Evolutionary conservation across 371 early-diverging fungal genomes (phyloP), one percentile per base, ranked within the genome.

Genomic region (Apophysomyces sp.): DNA sequence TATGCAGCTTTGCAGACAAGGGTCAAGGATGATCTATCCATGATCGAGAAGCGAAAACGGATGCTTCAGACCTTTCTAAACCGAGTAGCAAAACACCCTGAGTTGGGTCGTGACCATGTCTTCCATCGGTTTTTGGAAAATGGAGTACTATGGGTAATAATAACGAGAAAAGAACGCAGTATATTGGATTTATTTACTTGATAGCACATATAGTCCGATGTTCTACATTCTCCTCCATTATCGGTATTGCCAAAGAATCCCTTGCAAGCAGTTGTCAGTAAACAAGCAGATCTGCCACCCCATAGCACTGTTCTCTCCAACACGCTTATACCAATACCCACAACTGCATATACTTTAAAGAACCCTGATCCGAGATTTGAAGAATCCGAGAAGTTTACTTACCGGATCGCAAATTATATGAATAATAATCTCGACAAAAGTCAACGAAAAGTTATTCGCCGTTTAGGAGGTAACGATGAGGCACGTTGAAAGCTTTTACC

Each of bases 61-160:
- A 89, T 93, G 94, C 81, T 98, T 31, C 92, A 94, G 76, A 86
- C 88, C 11, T 98, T 98, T 66, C 73, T 98, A 65, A 95, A 95
- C 69, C 86, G 96, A 55, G 71, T 97, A 29, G 91, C 88, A 4
- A 86, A 80, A 61, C 96, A 98, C 77, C 94, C 95, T 32, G 87
- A 92, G 56, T 68, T 98, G 37, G 83, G 90, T 7, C 77, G 82
- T 63, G 94, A 93, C 44, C 96, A 97, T 73, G 83, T 95, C 26
- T 89, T 97, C 66, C 98, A 98, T 69, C 74, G 86, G 55, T 93
- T 98, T 76, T 51, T 80, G 61, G 94, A 95, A 66, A 75, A 71
- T 26, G 88, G 82, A 16, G 86, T 85, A 18, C 60, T 70, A 55
- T 88, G 89, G 85, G 89, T 89, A 83, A 66, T 21, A 44, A 56